Percentiles rank a stretch among this genome's conserved stretches.
Evolutionary conservation across 1,139 yeast species (phyloP).

Genomic region (Debaryomyces subglobosus): DNA sequence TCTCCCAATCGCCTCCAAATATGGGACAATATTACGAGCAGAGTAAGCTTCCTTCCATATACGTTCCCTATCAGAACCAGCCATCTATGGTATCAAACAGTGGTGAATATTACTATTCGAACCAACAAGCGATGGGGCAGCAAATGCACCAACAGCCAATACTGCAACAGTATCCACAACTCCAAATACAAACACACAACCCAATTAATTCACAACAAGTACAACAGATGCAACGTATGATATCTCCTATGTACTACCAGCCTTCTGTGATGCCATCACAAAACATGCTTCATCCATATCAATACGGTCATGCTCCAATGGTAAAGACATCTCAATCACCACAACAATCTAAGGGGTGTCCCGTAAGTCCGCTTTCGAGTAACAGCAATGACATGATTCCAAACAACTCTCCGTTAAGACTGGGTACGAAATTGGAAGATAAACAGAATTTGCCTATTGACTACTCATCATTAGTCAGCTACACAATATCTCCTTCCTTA

Average conservation of each 20-base stretch:
- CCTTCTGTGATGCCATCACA: constrained; percentile 1
- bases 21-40: constrained; percentile 1
- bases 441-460: constrained; percentile 26
- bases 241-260: constrained; percentile 3
- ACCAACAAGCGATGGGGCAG: constrained; percentile 1
- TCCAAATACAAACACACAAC: not conserved
- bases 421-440: not conserved
- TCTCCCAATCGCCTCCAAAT: not conserved
- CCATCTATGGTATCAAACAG: not conserved
- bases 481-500: constrained; percentile 40
- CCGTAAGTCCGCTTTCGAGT: constrained; percentile 3
- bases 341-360: not conserved
- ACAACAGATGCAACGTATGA: constrained; percentile 3
- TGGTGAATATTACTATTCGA: not conserved
- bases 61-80: constrained; percentile 4
- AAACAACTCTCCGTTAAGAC: not conserved
- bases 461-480: constrained; percentile 40
- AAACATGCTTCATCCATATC: constrained; percentile 7
- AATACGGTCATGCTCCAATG: not conserved
- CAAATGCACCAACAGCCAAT: not conserved
- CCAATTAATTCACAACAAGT: not conserved
- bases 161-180: not conserved
- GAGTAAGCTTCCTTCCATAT: constrained; percentile 4
- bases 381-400: not conserved
- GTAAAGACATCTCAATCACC: constrained; percentile 1